Conservation (phyloP, 176 grass and related monocot genomes). For the Alloteropsis semialata region DNA sequence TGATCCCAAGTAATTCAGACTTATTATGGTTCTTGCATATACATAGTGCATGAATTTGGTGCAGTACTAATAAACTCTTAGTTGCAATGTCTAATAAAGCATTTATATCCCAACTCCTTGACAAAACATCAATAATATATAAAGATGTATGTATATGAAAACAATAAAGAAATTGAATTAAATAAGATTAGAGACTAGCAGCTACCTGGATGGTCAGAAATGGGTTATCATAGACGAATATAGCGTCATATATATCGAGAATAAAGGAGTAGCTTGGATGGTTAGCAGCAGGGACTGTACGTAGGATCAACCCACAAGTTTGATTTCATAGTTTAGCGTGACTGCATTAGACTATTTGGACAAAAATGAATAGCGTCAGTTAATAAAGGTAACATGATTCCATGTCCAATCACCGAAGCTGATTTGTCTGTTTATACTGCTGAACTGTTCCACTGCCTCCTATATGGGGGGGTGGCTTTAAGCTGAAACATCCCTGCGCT, state of each 20-base stretch:
- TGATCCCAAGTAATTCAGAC: no score
- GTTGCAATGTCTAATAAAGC: no score
- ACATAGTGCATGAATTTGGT: background rate
- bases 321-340: no score
- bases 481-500: background rate
- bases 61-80: background rate
- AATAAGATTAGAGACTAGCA: background rate
- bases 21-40: no score
- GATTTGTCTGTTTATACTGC: constrained; percentile 10
- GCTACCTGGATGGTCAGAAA: background rate
- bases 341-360: no score
- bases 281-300: no score
- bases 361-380: no score
- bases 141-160: no score
- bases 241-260: no score
- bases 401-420: background rate
- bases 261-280: no score
- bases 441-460: background rate
- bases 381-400: constrained; percentile 2
- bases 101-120: no score
- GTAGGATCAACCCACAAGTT: no score
- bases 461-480: background rate
- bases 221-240: background rate
- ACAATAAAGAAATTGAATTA: background rate
- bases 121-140: background rate